Conservation (phyloP, 2,329 filamentous ascomycete genomes). For the Incumbomyces delicatus region DNA sequence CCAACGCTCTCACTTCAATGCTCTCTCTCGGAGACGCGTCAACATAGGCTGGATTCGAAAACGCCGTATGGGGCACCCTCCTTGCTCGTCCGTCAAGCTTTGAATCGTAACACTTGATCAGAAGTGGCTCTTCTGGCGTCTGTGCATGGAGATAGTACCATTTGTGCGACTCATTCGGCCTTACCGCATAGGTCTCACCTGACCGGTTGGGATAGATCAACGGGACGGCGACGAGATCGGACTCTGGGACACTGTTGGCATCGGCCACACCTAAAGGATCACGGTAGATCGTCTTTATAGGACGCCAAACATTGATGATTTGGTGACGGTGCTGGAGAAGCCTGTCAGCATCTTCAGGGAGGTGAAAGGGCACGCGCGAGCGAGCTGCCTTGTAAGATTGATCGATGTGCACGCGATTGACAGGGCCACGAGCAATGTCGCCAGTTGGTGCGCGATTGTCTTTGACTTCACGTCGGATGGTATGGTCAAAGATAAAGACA, state of each 20-base stretch:
- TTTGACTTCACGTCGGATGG: conserved; percentile 40
- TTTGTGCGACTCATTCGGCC: conserved; percentile 33
- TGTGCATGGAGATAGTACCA: conserved; percentile 48
- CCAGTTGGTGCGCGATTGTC: conserved; percentile 21
- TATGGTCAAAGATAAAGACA: conserved; percentile 55
- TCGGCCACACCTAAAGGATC: conserved; percentile 48
- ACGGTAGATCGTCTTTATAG: conserved; percentile 42
- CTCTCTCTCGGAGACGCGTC: conserved; percentile 39
- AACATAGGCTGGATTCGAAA: conserved; percentile 40
- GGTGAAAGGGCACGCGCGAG: conserved; percentile 34
- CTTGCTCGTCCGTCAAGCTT: conserved; percentile 45
- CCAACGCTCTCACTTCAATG: conserved; percentile 44
- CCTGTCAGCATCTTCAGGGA: conserved; percentile 33
- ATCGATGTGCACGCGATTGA: conserved; percentile 44
- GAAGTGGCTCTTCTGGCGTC: conserved; percentile 43
- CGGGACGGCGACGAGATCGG: conserved; percentile 40
- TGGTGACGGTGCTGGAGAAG: conserved; percentile 37
- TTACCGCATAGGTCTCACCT: conserved; percentile 42
- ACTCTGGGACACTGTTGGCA: conserved; percentile 40
- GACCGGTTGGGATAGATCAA: conserved; percentile 44
- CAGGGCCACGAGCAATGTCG: conserved; percentile 32
- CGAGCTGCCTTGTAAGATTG: conserved; percentile 38
- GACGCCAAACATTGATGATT: conserved; percentile 46
- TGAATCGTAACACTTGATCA: conserved; percentile 55
- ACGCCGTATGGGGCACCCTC: conserved; percentile 47